Percentiles rank a stretch among this genome's conserved stretches.
Conservation (phyloP, 2,329 filamentous ascomycete species). For the Xylaria sp. region DNA sequence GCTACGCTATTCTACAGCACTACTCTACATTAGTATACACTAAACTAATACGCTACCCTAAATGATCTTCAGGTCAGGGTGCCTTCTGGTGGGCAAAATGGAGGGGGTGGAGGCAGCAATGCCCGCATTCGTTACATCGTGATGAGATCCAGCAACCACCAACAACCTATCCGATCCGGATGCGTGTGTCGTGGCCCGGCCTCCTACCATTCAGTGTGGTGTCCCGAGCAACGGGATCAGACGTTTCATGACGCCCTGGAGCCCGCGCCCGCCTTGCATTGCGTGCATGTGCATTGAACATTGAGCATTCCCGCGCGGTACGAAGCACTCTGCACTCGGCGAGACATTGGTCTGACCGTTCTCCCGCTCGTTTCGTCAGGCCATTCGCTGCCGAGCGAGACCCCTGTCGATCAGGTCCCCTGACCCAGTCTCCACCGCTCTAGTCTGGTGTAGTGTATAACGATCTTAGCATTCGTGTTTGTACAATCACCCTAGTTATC, state of each 20-base stretch:
- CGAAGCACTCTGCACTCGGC: conserved; percentile 24
- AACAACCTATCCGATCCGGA: conserved; percentile 14
- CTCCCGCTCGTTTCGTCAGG: conserved; percentile 31
- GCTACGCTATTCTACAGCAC: neutral
- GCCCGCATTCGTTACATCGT: neutral
- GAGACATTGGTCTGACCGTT: conserved; percentile 34
- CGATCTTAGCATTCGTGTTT: conserved; percentile 9
- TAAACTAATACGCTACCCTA: neutral
- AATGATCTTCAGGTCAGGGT: conserved; percentile 18
- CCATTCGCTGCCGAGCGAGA: conserved; percentile 29
- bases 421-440: conserved; percentile 19
- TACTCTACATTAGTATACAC: too few species aligned
- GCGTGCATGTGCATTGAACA: conserved; percentile 33
- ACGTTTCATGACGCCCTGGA: conserved; percentile 28
- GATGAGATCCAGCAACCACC: conserved; percentile 6
- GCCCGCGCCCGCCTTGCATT: conserved; percentile 27
- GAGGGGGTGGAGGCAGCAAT: neutral
- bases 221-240: conserved; percentile 29
- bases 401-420: conserved; percentile 37
- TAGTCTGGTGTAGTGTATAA: neutral
- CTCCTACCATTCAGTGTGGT: conserved; percentile 11
- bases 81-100: conserved; percentile 16
- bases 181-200: conserved; percentile 28
- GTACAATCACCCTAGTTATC: conserved; percentile 7
- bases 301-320: conserved; percentile 28